Base-by-base conservation (phyloP, 2,329 filamentous ascomycete genomes). In the Onygena corvina region DNA sequence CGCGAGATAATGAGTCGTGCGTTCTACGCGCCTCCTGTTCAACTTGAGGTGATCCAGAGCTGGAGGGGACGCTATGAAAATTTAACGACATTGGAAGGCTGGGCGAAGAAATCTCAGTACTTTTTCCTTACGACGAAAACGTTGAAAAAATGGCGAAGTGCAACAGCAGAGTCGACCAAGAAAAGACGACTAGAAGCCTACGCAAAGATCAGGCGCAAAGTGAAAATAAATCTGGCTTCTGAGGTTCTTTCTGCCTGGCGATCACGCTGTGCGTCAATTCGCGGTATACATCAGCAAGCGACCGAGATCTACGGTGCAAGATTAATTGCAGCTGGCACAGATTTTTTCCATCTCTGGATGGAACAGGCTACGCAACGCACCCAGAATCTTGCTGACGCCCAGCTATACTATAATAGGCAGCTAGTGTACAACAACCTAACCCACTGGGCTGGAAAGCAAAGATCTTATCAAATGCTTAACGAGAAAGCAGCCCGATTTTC, bases 171-270 rank as follows among this genome's bases (percentile, higher is more conserved):
- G 49, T 68, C 72, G 12, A 67, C 74, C 27, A 73, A 76, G 51
- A 67, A 67, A 53, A 71, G 75, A 18, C 70, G 76, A 25, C 71
- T 76, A 46, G 72, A 77, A 33, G 71, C 74, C 0, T 81, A 81
- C 61, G 67, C 70, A 2, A 69, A 70, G 18, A 61, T 79, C 27
- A 67, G 78, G 52, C 65, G 75, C 42, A 70, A 63, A 36, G 61
- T 72, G 44, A 81, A 81, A 61, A 68, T 74, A 38, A 73, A 71
- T 27, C 61, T 80, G 40, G 76, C 73, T 11, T 64, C 67, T 6
- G 61, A 64, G 23, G 65, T 65, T 35, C 56, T 77, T 18, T 45
- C 53, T 9, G 54, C 53, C 9, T 72, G 71, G 68, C 64, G 62
- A 33, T 57, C 57, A 1, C 66, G 63, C 45, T 58, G 61, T 11